phyloP scores from a whole-genome alignment of 345 rosid species.

The Eucalyptus marginata region DNA sequence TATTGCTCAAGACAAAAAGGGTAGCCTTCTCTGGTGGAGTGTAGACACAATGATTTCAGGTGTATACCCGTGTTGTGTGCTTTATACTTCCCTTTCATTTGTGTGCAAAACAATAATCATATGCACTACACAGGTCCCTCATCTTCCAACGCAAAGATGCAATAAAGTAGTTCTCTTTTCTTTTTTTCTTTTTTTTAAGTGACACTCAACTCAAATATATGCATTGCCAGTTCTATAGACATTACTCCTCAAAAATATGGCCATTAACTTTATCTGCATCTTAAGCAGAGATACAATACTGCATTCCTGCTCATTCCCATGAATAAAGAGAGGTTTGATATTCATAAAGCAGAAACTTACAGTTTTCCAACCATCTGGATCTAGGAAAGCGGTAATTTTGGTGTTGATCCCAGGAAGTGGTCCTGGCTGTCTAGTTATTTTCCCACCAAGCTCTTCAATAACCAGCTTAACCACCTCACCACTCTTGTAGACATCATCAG shows the following conservation, averaged over 20 bases:
- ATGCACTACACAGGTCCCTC: neutral
- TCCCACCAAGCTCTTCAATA: constrained; percentile 83
- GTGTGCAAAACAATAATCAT: neutral
- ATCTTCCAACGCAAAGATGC: neutral
- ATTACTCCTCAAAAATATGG: neutral
- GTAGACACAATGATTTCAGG: neutral
- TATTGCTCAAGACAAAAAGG: neutral
- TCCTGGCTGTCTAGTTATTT: constrained; percentile 79
- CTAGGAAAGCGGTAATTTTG: constrained; percentile 74
- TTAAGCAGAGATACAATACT: neutral
- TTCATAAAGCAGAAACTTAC: constrained; percentile 16
- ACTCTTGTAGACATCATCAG: constrained; percentile 94
- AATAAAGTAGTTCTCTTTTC: neutral
- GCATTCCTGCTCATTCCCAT: neutral
- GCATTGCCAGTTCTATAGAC: neutral
- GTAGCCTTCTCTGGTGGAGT: neutral
- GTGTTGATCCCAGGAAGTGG: constrained; percentile 86
- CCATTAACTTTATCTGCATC: neutral
- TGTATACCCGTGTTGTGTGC: neutral
- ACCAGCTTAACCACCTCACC: constrained; percentile 66
- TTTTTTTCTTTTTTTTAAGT: neutral
- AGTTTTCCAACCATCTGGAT: constrained; percentile 98
- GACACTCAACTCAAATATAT: neutral
- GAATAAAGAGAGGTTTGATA: neutral
- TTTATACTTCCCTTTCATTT: neutral